phyloP scores from a whole-genome alignment of 352 stramenopile species.

The Globisporangium rhizosaccharum region DNA sequence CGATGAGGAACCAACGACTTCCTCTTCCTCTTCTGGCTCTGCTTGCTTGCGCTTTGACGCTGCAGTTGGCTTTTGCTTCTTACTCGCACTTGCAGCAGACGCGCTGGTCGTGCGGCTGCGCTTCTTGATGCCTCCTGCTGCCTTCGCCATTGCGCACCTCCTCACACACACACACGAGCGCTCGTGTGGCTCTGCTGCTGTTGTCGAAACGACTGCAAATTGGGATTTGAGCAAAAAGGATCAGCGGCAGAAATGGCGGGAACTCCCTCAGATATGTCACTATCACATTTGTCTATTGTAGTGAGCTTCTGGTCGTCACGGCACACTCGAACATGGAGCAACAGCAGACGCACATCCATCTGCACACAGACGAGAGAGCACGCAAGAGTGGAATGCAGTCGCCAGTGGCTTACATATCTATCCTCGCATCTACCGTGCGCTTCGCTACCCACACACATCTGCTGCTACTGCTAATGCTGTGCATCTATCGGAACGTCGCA shows the following conservation, averaged over 20 bases:
- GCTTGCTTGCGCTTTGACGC: neutral
- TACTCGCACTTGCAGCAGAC: constrained; percentile 4
- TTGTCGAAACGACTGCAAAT: too few species aligned
- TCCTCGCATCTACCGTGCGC: constrained; percentile 10
- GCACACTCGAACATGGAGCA: too few species aligned
- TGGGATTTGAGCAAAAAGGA: too few species aligned
- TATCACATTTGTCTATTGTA: too few species aligned
- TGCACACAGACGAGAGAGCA: neutral
- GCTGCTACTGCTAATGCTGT: too few species aligned
- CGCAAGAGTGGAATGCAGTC: neutral
- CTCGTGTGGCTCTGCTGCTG: too few species aligned
- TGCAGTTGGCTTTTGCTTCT: constrained; percentile 15
- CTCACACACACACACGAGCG: too few species aligned
- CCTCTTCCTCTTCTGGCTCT: neutral
- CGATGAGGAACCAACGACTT: neutral
- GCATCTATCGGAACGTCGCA: constrained; percentile 70
- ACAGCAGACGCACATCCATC: too few species aligned
- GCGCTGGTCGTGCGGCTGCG: neutral
- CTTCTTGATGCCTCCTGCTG: constrained; percentile 4
- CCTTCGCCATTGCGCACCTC: too few species aligned
- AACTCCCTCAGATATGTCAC: too few species aligned
- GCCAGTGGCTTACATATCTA: constrained; percentile 2
- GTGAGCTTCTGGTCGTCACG: too few species aligned
- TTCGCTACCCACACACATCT: constrained; percentile 10
- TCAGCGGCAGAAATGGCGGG: too few species aligned